Conservation (phyloP, 352 stramenopile species). For the Plasmopara viticola region DNA sequence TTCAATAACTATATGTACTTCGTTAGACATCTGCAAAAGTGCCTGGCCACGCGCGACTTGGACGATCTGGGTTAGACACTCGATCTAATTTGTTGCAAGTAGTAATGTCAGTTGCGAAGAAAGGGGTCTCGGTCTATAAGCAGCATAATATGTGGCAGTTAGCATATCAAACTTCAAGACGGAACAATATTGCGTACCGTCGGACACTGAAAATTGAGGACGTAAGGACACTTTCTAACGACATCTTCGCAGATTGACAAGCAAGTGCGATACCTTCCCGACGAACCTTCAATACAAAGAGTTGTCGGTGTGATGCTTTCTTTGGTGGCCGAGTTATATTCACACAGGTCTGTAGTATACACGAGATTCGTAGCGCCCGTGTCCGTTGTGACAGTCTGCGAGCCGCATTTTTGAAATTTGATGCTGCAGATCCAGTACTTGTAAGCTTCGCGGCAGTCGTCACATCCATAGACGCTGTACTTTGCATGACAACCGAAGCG, state of each 20-base stretch:
- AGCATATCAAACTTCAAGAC: not conserved
- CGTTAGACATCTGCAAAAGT: constrained; percentile 57
- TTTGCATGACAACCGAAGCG: constrained; percentile 75
- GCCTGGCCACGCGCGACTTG: constrained; percentile 56
- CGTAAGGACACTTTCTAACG: constrained; percentile 77
- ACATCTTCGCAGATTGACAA: constrained; percentile 82
- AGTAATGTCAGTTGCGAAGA: constrained; percentile 63
- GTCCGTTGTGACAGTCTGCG: constrained; percentile 17
- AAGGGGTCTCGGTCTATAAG: constrained; percentile 54
- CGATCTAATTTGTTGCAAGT: constrained; percentile 78
- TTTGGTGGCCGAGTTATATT: constrained; percentile 15
- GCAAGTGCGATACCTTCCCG: constrained; percentile 53
- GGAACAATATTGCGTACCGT: constrained; percentile 25
- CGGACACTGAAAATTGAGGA: constrained; percentile 80
- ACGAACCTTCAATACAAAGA: constrained; percentile 38
- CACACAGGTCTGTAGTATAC: constrained; percentile 24
- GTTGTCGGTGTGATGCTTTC: constrained; percentile 6
- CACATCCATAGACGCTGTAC: constrained; percentile 77
- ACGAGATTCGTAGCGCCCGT: constrained; percentile 10
- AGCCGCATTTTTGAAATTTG: constrained; percentile 73
- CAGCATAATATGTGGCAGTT: constrained; percentile 2
- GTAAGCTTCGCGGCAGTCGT: constrained; percentile 82
- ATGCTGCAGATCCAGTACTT: constrained; percentile 86
- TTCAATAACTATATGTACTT: not conserved
- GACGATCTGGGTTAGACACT: constrained; percentile 54